Conservation (phyloP, 2,329 filamentous ascomycete species). For the Dothistroma pini region DNA sequence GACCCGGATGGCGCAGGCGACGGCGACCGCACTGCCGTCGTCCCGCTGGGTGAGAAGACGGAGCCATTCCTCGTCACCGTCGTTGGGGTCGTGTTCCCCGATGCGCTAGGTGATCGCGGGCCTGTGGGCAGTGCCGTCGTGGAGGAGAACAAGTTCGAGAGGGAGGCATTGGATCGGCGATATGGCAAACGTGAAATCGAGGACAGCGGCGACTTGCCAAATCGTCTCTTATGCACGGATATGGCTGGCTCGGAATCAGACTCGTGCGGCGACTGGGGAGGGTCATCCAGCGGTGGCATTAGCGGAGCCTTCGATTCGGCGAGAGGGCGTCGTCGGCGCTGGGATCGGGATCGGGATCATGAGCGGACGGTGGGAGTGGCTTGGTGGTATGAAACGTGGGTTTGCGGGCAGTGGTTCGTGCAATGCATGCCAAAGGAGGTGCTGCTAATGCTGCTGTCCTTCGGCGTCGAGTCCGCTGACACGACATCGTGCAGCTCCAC, state of each 20-base stretch:
- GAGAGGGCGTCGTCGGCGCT: conserved; percentile 6
- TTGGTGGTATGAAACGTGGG: not conserved
- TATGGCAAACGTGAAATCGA: conserved; percentile 56
- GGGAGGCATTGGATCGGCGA: conserved; percentile 50
- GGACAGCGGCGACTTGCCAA: conserved; percentile 53
- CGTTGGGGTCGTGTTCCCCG: conserved; percentile 42
- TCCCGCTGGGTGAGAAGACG: conserved; percentile 42
- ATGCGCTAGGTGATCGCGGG: conserved; percentile 36
- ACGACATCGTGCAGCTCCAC: not conserved
- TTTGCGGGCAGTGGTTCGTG: not conserved
- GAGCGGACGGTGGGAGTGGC: not conserved
- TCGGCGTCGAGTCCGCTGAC: not conserved
- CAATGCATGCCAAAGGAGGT: not conserved
- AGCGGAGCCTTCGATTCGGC: conserved; percentile 26
- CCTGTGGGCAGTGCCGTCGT: conserved; percentile 43
- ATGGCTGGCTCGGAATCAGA: conserved; percentile 64
- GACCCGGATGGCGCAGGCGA: conserved; percentile 39
- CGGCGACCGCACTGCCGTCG: conserved; percentile 38
- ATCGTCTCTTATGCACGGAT: conserved; percentile 56
- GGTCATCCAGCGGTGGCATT: conserved; percentile 66
- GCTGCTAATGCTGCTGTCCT: not conserved
- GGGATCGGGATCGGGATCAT: conserved; percentile 10
- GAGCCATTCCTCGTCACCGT: conserved; percentile 37
- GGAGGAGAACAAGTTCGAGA: conserved; percentile 52
- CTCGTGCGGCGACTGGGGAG: conserved; percentile 65